Base-by-base conservation (phyloP, 371 early-diverging fungal genomes). In the Nematocida parisii region DNA sequence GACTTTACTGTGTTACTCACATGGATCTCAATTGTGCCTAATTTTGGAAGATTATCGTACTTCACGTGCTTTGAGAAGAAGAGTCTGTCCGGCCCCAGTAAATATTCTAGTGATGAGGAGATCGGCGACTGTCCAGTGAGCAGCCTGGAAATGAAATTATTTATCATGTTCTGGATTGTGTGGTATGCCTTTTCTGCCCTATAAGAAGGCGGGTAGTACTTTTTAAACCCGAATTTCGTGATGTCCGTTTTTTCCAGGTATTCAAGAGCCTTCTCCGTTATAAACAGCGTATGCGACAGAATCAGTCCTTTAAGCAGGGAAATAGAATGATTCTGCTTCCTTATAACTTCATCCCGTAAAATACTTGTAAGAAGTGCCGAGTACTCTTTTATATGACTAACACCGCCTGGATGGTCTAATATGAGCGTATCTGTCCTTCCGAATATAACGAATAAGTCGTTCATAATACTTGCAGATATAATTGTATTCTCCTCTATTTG, bases 201-300 rank as follows among this genome's bases (percentile, higher is more conserved):
- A 22, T 24, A 27, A 33, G 13, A 7, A 13, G n/a, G 22, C 2
- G 54, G 68, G 44, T 77, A 70, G 80, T 27, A 77, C 56, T 39
- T 11, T 15, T 22, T 24, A 56, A 77, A 77, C 27, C 80, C 80
- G 42, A 77, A 77, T 9, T 5, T 47, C 50, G 9, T 39, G 2
- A 77, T 70, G n/a, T 11, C 9, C 1, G 61, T 50, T 11, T 44
- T 33, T 39, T 67, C 20, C 27, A 77, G 60, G 33, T 55, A 39
- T 5, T 13, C n/a, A 24, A 58, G 9, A 42, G 5, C 7, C 15
- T 6, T 55, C 13, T 58, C 18, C 0, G 80, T 40, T 7, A 77
- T 60, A 47, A 52, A 9, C 42, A 77, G n/a, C 1, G 47, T 5
- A 46, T 71, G 50, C 42, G 81, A 57, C 11, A 77, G 11, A 39